Percentiles rank a stretch among this genome's conserved stretches.
phyloP scores from a whole-genome alignment of 345 rosid genomes.

The Theobroma cacao region DNA sequence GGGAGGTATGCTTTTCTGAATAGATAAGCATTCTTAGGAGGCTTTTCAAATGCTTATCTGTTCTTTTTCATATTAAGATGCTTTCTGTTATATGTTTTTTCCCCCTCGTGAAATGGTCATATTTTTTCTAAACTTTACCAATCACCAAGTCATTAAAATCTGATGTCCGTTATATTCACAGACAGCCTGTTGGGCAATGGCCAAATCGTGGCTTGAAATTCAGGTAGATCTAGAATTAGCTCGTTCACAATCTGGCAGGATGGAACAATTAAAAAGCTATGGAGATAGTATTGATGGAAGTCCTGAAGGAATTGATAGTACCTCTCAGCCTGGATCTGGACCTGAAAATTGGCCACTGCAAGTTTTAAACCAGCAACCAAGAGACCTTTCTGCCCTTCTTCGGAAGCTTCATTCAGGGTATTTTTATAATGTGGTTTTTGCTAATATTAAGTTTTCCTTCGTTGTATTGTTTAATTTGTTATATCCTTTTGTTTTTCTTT shows the following conservation, averaged over 20 bases:
- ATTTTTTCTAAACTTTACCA: background rate
- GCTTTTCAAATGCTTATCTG: background rate
- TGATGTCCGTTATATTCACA: constrained; percentile 28
- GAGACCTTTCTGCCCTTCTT: constrained; percentile 81
- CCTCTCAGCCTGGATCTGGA: constrained; percentile 48
- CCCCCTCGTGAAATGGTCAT: background rate
- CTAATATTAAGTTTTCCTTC: background rate
- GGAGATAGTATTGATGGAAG: constrained; percentile 57
- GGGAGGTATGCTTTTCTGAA: constrained; percentile 68
- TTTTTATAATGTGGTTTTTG: constrained; percentile 1
- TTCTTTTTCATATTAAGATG: background rate
- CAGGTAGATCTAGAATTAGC: constrained; percentile 91
- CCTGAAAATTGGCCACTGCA: constrained; percentile 91
- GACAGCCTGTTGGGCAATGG: constrained; percentile 99
- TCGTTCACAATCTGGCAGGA: constrained; percentile 60
- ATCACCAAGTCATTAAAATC: background rate
- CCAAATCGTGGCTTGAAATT: constrained; percentile 97
- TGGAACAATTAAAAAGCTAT: constrained; percentile 58
- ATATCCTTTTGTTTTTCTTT: constrained; percentile 6
- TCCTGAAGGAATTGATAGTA: constrained; percentile 47
- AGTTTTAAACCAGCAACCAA: constrained; percentile 90
- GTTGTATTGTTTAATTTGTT: constrained; percentile 5
- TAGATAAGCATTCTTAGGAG: constrained; percentile 10
- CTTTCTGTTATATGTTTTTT: background rate
- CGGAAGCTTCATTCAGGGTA: constrained; percentile 98